Base-by-base conservation (phyloP, 2,329 filamentous ascomycete genomes). In the Alternaria ventricosa region DNA sequence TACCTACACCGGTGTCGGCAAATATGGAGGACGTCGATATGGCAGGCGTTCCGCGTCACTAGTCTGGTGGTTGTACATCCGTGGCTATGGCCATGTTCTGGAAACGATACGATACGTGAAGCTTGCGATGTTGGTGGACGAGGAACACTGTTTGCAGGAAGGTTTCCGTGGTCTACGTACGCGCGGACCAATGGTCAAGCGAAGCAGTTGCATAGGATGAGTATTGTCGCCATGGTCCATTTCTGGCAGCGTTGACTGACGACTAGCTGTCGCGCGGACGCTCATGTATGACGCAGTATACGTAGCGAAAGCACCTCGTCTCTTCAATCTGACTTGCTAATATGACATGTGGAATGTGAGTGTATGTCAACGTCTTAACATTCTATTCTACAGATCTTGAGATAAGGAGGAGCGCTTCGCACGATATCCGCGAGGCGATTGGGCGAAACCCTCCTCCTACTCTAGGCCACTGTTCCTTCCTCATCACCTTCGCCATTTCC, bases 401-500 rank as follows among this genome's bases (percentile, higher is more conserved):
- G 30, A 15, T 1, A 15, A 6, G 13, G 3, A 15, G 30, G 0
- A 15, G 13, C 28, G 28, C 28, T 30, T 0, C 28, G 1, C 1
- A 30, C 11, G 28, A 30, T 5, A 5, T 12, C 28, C 28, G 28
- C 28, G 28, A 30, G 5, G 2, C 5, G 11, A 5, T 12, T 2
- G 4, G 28, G 11, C 3, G 3, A 30, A 2, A 30, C 5, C 0
- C 11, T 13, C 3, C 12, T 13, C 0, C 28, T 33, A 13, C 28
- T 33, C 28, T 33, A 33, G 28, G 12, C 8, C 0, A 1, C n/a
- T 0, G 8, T 3, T 20, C 9, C 41, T 0, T 43, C 0, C 18
- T 12, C 41, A 2, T 20, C 18, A 20, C 41, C 5, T 44, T 44
- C 41, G 5, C 9, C 41, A 5, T 44, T 3, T 0, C n/a, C 41